phyloP scores from a whole-genome alignment of 805 yeast genomes.

The Starmerella gropengiesseri region DNA sequence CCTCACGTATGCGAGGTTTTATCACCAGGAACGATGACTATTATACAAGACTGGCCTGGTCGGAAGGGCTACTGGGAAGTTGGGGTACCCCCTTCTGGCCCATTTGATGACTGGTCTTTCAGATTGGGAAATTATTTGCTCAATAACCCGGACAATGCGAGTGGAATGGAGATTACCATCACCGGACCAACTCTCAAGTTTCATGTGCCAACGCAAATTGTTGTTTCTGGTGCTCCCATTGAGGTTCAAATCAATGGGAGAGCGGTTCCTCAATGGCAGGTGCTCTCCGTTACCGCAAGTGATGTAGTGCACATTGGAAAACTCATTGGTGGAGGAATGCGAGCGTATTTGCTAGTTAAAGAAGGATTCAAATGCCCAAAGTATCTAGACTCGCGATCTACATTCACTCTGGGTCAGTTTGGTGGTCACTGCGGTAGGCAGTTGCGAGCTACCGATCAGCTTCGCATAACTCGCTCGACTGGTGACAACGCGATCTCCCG shows the following conservation, averaged over 20 bases:
- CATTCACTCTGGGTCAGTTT: constrained; percentile 79
- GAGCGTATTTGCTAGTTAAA: constrained; percentile 77
- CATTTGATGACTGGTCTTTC: constrained; percentile 88
- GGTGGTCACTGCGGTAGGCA: constrained; percentile 93
- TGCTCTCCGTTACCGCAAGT: constrained; percentile 46
- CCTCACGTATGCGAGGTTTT: constrained; percentile 78
- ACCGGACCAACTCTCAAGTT: constrained; percentile 74
- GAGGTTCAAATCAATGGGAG: constrained; percentile 32
- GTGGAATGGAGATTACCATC: constrained; percentile 81
- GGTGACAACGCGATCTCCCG: no score
- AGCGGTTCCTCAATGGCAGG: neutral
- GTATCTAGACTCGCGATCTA: constrained; percentile 85
- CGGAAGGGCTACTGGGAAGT: constrained; percentile 71
- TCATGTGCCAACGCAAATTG: constrained; percentile 66
- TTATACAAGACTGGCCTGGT: constrained; percentile 91
- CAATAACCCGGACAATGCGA: constrained; percentile 69
- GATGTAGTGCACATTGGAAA: constrained; percentile 69
- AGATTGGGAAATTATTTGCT: constrained; percentile 80
- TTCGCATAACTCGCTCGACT: constrained; percentile 48
- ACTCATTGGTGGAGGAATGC: constrained; percentile 57
- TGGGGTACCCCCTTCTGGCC: constrained; percentile 97
- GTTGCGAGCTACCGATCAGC: constrained; percentile 79
- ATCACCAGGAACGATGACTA: constrained; percentile 86
- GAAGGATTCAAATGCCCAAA: constrained; percentile 91
- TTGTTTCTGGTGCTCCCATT: constrained; percentile 75